These are phyloP conservation scores for Nepenthes gracilis DNA, from an alignment of 148 eudicot species.

Conservation along the genomic window DNA sequence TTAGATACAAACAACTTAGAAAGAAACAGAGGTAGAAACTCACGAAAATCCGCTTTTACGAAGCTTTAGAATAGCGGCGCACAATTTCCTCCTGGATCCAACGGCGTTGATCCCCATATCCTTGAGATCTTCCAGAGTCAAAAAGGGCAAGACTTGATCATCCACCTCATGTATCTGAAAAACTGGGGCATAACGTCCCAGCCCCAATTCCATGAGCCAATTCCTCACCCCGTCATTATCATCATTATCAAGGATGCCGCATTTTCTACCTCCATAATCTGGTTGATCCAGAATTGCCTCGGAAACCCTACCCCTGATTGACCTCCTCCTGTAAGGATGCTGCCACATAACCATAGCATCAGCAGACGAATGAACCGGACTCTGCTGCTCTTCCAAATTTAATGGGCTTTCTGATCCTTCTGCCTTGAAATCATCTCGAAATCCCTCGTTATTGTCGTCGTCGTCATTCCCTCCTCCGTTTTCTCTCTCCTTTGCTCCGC, in stretches of 20 bases:
- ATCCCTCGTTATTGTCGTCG: conserved; percentile 7
- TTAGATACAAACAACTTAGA: no score
- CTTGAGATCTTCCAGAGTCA: conserved; percentile 66
- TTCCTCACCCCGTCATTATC: conserved; percentile 38
- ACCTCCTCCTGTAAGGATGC: no score
- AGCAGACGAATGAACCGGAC: conserved; percentile 23
- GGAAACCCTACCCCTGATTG: no score
- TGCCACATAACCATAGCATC: no score
- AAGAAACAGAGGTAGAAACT: not conserved
- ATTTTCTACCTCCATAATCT: conserved; percentile 19
- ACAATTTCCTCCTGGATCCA: conserved; percentile 64
- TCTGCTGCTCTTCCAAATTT: conserved; percentile 17
- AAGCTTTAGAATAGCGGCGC: conserved; percentile 51
- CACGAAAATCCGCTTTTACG: conserved; percentile 38
- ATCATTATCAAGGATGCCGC: conserved; percentile 18
- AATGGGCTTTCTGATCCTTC: conserved; percentile 27
- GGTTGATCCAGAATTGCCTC: not conserved
- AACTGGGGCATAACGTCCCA: conserved; percentile 43
- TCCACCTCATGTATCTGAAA: conserved; percentile 71
- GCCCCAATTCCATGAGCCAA: conserved; percentile 45
- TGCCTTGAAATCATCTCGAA: conserved; percentile 20
- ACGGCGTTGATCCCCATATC: conserved; percentile 79
- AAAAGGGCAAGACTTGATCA: conserved; percentile 58
- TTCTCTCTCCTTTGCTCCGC: conserved; percentile 10
- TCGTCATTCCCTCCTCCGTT: conserved; percentile 8